These are phyloP conservation scores for Trichosporon faecale DNA, from an alignment of 1,284 basidiomycete species.

Conservation along the genomic window DNA sequence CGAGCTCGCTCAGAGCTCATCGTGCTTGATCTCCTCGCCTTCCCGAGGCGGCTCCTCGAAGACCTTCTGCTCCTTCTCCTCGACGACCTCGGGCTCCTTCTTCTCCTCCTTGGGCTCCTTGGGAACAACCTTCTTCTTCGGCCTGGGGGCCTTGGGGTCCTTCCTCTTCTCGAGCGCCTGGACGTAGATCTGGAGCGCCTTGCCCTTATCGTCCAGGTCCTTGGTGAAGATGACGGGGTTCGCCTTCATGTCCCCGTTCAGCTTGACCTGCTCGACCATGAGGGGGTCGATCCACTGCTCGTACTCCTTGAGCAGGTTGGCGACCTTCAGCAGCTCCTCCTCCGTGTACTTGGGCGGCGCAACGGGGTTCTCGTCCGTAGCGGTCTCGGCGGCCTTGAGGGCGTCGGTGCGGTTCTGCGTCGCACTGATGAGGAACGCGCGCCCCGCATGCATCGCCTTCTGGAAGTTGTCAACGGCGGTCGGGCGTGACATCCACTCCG, in stretches of 20 bases:
- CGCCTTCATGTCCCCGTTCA: constrained; percentile 61
- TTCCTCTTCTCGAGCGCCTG: constrained; percentile 16
- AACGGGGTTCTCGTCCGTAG: constrained; percentile 50
- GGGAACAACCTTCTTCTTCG: constrained; percentile 10
- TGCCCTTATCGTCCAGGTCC: constrained; percentile 77
- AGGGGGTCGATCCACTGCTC: constrained; percentile 73
- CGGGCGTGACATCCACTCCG: constrained; percentile 72
- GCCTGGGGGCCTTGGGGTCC: constrained; percentile 19
- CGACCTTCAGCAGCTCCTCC: constrained; percentile 73
- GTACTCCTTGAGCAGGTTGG: constrained; percentile 69
- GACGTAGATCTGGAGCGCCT: constrained; percentile 71
- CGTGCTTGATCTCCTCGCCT: not conserved
- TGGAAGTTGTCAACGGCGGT: constrained; percentile 63
- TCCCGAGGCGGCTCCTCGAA: not conserved
- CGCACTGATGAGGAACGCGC: constrained; percentile 77
- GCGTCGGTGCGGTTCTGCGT: constrained; percentile 57
- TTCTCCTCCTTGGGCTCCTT: not conserved
- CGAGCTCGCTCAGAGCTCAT: not conserved
- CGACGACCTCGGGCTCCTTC: not conserved
- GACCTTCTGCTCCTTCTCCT: not conserved
- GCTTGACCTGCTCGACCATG: constrained; percentile 71
- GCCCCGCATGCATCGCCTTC: constrained; percentile 60
- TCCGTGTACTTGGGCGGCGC: constrained; percentile 71
- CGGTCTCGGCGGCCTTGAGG: constrained; percentile 55
- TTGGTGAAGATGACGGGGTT: constrained; percentile 75